Percentiles rank a stretch among this genome's conserved stretches.
Conservation (phyloP, 306 rosid genomes). For the Argentina anserina region DNA sequence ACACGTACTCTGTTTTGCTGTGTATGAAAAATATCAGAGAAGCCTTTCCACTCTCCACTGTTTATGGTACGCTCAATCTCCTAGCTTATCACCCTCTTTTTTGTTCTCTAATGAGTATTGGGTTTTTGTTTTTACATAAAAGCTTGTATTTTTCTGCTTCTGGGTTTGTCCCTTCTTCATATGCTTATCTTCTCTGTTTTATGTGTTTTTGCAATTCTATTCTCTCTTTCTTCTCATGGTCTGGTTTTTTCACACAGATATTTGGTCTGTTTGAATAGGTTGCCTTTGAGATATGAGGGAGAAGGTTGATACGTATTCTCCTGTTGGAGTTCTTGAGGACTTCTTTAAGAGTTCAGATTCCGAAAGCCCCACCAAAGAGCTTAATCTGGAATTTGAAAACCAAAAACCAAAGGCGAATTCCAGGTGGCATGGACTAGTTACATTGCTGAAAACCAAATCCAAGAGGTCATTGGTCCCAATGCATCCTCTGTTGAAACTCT, state of each 20-base stretch:
- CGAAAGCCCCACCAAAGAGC: conserved; percentile 65
- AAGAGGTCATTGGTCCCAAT: conserved; percentile 43
- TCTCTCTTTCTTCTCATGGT: neutral
- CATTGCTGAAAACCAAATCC: conserved; percentile 50
- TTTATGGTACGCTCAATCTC: conserved; percentile 13
- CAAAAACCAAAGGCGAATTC: conserved; percentile 41
- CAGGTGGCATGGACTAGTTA: conserved; percentile 48
- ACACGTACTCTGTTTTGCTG: conserved; percentile 12
- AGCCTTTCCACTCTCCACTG: conserved; percentile 9
- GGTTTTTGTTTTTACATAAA: conserved; percentile 15
- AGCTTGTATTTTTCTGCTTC: neutral
- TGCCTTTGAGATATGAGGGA: conserved; percentile 50
- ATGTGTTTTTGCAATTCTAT: neutral
- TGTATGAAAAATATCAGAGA: conserved; percentile 3
- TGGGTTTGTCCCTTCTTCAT: conserved; percentile 19
- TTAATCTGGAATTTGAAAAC: conserved; percentile 28
- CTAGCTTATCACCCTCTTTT: neutral
- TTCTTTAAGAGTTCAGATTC: conserved; percentile 78
- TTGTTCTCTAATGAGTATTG: neutral
- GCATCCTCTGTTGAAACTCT: conserved; percentile 55
- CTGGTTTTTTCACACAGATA: neutral
- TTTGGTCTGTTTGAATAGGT: conserved; percentile 23
- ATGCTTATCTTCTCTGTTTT: conserved; percentile 20
- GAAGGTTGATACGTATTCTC: conserved; percentile 54
- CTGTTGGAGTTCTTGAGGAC: conserved; percentile 81